phyloP scores from a whole-genome alignment of 2,329 filamentous ascomycete genomes.

The Coniochaeta sp. region DNA sequence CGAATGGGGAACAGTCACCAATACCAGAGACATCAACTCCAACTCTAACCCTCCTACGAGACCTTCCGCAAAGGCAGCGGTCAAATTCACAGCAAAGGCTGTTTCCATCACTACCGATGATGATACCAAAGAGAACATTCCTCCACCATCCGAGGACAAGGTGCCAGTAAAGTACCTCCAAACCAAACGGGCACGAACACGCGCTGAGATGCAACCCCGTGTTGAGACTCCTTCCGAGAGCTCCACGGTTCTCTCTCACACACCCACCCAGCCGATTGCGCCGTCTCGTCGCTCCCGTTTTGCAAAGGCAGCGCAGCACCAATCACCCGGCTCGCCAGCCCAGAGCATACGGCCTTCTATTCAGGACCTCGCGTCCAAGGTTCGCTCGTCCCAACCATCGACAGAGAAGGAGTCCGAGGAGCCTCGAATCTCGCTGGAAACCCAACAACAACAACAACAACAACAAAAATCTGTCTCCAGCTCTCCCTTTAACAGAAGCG shows the following conservation, averaged over 20 bases:
- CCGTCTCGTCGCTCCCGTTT: slow-evolving; percentile 18
- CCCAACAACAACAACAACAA: no score
- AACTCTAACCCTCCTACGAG: slow-evolving; percentile 11
- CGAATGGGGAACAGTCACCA: slow-evolving; percentile 31
- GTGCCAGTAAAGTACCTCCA: slow-evolving; percentile 22
- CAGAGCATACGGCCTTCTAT: slow-evolving; percentile 7
- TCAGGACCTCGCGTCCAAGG: slow-evolving; percentile 3
- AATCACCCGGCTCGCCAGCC: not conserved
- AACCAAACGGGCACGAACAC: slow-evolving; percentile 24
- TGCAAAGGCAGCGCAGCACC: not conserved
- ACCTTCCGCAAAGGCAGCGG: slow-evolving; percentile 9
- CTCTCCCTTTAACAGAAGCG: slow-evolving; percentile 9
- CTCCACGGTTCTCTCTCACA: slow-evolving; percentile 34
- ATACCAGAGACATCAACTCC: not conserved
- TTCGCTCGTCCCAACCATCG: not conserved
- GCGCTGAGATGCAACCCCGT: slow-evolving; percentile 45
- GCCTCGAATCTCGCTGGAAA: not conserved
- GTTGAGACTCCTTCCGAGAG: slow-evolving; percentile 46
- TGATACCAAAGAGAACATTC: slow-evolving; percentile 39
- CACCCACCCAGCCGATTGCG: slow-evolving; percentile 19
- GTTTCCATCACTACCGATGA: slow-evolving; percentile 27
- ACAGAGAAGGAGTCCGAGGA: not conserved
- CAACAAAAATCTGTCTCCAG: not conserved
- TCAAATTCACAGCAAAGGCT: slow-evolving; percentile 5
- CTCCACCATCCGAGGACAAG: slow-evolving; percentile 26